Percentiles rank a stretch among this genome's conserved stretches.
phyloP scores from a whole-genome alignment of 208 protist genomes.

The Trypanosoma melophagium region DNA sequence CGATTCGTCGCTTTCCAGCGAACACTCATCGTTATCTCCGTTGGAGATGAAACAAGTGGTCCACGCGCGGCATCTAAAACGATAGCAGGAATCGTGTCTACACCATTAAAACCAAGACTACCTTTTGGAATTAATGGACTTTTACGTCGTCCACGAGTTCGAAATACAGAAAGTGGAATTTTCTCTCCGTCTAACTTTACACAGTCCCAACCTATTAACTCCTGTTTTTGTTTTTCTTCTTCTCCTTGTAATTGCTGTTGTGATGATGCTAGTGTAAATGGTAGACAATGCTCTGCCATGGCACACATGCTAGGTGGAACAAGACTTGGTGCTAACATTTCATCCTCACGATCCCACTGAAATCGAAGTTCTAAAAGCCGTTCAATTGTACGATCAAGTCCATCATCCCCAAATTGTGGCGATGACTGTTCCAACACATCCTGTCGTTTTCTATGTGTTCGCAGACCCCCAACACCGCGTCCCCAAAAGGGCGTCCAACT shows the following conservation, averaged over 20 bases:
- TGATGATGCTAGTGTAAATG: slow-evolving; percentile 33
- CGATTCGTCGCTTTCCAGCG: slow-evolving; percentile 80
- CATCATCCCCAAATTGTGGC: slow-evolving; percentile 67
- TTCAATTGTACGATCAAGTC: slow-evolving; percentile 48
- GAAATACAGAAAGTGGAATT: slow-evolving; percentile 21
- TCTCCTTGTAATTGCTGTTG: slow-evolving; percentile 15
- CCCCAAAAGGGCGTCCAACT: slow-evolving; percentile 70
- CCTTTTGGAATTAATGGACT: slow-evolving; percentile 13
- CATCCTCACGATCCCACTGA: slow-evolving; percentile 82
- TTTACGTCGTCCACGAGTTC: slow-evolving; percentile 21
- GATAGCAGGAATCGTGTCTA: slow-evolving; percentile 69
- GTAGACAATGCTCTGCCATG: slow-evolving; percentile 59
- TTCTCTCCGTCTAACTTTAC: slow-evolving; percentile 18
- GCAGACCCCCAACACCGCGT: slow-evolving; percentile 29
- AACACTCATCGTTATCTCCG: slow-evolving; percentile 45
- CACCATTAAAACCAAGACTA: slow-evolving; percentile 60
- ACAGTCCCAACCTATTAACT: background rate
- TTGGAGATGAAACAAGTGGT: slow-evolving; percentile 61
- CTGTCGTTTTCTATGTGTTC: slow-evolving; percentile 49
- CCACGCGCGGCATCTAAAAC: slow-evolving; percentile 72
- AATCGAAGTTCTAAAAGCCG: slow-evolving; percentile 77
- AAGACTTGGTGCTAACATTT: slow-evolving; percentile 52
- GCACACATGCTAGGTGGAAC: slow-evolving; percentile 54
- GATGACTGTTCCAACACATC: slow-evolving; percentile 65
- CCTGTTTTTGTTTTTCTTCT: background rate